A percentile compares a stretch with the other conserved stretches of the same genome.
phyloP scores from a whole-genome alignment of 2,329 filamentous ascomycete species.

The Aspergillus texensis region DNA sequence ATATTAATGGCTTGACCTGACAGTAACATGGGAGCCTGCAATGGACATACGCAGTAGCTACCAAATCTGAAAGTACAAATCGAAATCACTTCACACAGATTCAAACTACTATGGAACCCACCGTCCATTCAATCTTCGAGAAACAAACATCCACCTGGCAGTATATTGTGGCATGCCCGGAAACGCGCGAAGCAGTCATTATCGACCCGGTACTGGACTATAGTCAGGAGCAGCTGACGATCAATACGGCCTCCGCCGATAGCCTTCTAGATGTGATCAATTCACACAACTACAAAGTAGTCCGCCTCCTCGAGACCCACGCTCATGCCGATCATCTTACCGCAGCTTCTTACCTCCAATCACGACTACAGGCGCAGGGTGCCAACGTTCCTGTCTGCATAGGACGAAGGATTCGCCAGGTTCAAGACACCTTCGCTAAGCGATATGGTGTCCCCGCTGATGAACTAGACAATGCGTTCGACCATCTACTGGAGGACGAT shows the following conservation, averaged over 20 bases:
- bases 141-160: slow-evolving; percentile 58
- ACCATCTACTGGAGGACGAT: slow-evolving; percentile 57
- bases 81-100: not conserved
- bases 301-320: slow-evolving; percentile 62
- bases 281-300: slow-evolving; percentile 50
- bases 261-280: slow-evolving; percentile 47
- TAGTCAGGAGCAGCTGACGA: slow-evolving; percentile 41
- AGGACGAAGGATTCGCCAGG: slow-evolving; percentile 55
- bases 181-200: slow-evolving; percentile 52
- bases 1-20: not conserved
- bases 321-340: slow-evolving; percentile 63
- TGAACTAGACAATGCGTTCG: slow-evolving; percentile 55
- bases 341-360: slow-evolving; percentile 59
- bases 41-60: not conserved
- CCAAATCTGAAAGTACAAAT: not conserved
- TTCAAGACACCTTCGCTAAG: slow-evolving; percentile 55
- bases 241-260: slow-evolving; percentile 57
- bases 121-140: slow-evolving; percentile 46
- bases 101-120: slow-evolving; percentile 31
- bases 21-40: not conserved
- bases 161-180: slow-evolving; percentile 59
- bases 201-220: slow-evolving; percentile 65
- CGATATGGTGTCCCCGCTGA: slow-evolving; percentile 50
- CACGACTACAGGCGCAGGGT: slow-evolving; percentile 35
- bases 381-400: slow-evolving; percentile 55